Conservation (phyloP, 2,329 filamentous ascomycete genomes). For the Alternaria arborescens region DNA sequence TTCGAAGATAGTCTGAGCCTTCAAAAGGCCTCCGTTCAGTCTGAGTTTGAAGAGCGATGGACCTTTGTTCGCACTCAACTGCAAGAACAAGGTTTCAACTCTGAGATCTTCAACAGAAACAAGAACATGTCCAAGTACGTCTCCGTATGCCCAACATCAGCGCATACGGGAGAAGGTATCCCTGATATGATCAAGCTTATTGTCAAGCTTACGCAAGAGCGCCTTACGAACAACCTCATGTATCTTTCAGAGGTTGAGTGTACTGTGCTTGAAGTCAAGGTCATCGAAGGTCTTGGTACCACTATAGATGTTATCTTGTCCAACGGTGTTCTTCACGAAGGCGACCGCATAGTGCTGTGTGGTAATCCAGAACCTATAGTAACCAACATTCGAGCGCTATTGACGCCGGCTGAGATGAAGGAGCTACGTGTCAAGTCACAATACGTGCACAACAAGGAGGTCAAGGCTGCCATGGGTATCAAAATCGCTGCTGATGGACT, state of each 20-base stretch:
- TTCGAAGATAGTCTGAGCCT: slow-evolving; percentile 91
- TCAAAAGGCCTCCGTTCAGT: slow-evolving; percentile 92
- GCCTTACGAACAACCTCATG: slow-evolving; percentile 97
- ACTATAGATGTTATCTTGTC: slow-evolving; percentile 97
- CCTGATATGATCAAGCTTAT: slow-evolving; percentile 98
- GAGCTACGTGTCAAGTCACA: slow-evolving; percentile 94
- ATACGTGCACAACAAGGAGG: slow-evolving; percentile 99
- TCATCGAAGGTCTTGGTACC: slow-evolving; percentile 97
- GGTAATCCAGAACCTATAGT: slow-evolving; percentile 96
- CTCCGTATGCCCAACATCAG: slow-evolving; percentile 96
- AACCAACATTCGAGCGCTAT: slow-evolving; percentile 91
- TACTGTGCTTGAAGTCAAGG: slow-evolving; percentile 98
- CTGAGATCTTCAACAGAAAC: slow-evolving; percentile 96
- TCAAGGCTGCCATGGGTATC: slow-evolving; percentile 97
- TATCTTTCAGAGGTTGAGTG: slow-evolving; percentile 98
- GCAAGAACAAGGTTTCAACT: slow-evolving; percentile 96
- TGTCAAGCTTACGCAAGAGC: slow-evolving; percentile 89
- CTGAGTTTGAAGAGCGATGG: slow-evolving; percentile 90
- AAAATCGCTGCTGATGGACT: slow-evolving; percentile 98
- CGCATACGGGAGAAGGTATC: slow-evolving; percentile 98
- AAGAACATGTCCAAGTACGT: slow-evolving; percentile 95
- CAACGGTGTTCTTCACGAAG: slow-evolving; percentile 93
- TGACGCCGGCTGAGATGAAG: slow-evolving; percentile 91
- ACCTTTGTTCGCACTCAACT: slow-evolving; percentile 93
- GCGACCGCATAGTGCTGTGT: slow-evolving; percentile 92